Percentiles rank a stretch among this genome's conserved stretches.
Evolutionary conservation across 2,329 filamentous ascomycete genomes (phyloP).

Genomic region (Phyllosticta citribraziliensis): DNA sequence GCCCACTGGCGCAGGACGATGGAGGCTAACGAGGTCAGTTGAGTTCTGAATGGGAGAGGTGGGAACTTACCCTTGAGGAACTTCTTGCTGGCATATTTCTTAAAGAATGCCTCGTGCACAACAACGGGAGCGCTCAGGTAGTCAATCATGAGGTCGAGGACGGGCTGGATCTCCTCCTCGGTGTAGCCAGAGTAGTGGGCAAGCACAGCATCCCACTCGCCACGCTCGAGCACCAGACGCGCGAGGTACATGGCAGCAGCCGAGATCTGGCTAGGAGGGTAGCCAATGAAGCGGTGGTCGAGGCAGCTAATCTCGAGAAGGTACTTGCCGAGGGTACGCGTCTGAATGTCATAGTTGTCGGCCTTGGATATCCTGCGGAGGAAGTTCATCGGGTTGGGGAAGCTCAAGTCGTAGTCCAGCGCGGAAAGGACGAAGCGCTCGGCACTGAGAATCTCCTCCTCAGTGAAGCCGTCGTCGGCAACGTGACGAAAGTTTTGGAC

Average conservation of each 20-base stretch:
- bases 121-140: slow-evolving; percentile 78
- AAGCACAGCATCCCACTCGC: slow-evolving; percentile 83
- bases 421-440: slow-evolving; percentile 88
- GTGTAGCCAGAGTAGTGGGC: slow-evolving; percentile 87
- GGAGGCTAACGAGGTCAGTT: slow-evolving; percentile 52
- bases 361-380: slow-evolving; percentile 96
- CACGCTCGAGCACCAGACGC: slow-evolving; percentile 79
- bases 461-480: slow-evolving; percentile 90
- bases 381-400: slow-evolving; percentile 99
- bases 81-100: slow-evolving; percentile 99
- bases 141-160: slow-evolving; percentile 91
- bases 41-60: not conserved
- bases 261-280: slow-evolving; percentile 80
- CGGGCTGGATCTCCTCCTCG: slow-evolving; percentile 85
- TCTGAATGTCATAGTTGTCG: slow-evolving; percentile 98
- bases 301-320: slow-evolving; percentile 93
- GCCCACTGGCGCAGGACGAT: slow-evolving; percentile 89
- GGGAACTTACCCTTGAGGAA: slow-evolving; percentile 79
- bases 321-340: slow-evolving; percentile 93
- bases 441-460: slow-evolving; percentile 92
- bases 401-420: slow-evolving; percentile 93
- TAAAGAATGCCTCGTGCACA: slow-evolving; percentile 94
- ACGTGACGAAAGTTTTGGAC: slow-evolving; percentile 96
- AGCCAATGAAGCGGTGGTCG: slow-evolving; percentile 87
- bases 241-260: slow-evolving; percentile 93